A percentile compares a stretch with the other conserved stretches of the same genome.
Evolutionary conservation across 2,329 filamentous ascomycete genomes (phyloP).

Genomic region (Fonsecaea erecta): DNA sequence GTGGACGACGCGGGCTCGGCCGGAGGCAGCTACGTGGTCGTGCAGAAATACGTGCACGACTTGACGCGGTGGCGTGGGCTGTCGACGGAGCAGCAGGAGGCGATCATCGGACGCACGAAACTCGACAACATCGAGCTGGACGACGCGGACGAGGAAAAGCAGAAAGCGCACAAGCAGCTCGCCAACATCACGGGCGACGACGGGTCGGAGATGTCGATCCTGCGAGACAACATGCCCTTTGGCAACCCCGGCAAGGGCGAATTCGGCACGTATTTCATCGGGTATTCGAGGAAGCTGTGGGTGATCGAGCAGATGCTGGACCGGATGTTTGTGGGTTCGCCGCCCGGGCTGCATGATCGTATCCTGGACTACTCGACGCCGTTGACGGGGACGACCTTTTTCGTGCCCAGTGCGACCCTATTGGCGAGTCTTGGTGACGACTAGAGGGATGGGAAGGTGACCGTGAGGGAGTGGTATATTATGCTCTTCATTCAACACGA

Average conservation of each 20-base stretch:
- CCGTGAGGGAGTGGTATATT: neutral
- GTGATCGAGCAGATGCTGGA: slow-evolving; percentile 64
- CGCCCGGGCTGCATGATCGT: slow-evolving; percentile 60
- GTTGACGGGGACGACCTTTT: slow-evolving; percentile 60
- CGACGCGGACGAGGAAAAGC: slow-evolving; percentile 52
- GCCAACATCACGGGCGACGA: slow-evolving; percentile 58
- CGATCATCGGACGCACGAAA: slow-evolving; percentile 63
- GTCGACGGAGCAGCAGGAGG: slow-evolving; percentile 58
- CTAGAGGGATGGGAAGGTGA: neutral
- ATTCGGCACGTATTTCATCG: slow-evolving; percentile 65
- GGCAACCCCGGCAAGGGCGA: slow-evolving; percentile 57
- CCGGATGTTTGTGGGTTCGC: slow-evolving; percentile 62
- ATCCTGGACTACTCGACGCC: slow-evolving; percentile 61
- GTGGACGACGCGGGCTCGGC: slow-evolving; percentile 45
- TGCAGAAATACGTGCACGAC: slow-evolving; percentile 64
- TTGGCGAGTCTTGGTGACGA: slow-evolving; percentile 40
- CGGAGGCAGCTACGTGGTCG: slow-evolving; percentile 63
- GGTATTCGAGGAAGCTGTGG: slow-evolving; percentile 59
- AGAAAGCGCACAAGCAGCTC: slow-evolving; percentile 61
- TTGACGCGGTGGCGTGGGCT: slow-evolving; percentile 55
- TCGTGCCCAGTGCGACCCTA: slow-evolving; percentile 53
- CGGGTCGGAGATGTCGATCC: slow-evolving; percentile 58
- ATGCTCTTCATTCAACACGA: neutral
- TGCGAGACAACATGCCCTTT: slow-evolving; percentile 67
- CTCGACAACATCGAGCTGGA: slow-evolving; percentile 62